phyloP scores from a whole-genome alignment of 1,139 yeast species.

The Yamadazyma membranifaciens region DNA sequence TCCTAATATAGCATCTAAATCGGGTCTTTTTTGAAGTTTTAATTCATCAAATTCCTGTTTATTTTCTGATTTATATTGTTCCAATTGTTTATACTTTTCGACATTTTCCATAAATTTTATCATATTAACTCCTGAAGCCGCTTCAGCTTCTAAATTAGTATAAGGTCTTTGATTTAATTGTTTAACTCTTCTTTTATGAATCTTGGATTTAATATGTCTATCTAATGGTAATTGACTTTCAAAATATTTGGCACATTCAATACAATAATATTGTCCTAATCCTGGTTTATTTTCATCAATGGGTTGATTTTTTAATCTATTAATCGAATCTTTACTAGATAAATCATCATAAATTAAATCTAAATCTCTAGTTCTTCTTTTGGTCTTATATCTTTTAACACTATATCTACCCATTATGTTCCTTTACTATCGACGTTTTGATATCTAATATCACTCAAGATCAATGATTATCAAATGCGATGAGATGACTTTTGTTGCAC shows the following conservation, averaged over 20 bases:
- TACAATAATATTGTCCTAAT: constrained; percentile 89
- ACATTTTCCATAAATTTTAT: constrained; percentile 62
- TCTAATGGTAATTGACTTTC: constrained; percentile 75
- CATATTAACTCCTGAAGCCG: constrained; percentile 81
- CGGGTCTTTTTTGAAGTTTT: constrained; percentile 38
- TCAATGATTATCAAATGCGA: background rate
- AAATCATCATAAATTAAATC: constrained; percentile 82
- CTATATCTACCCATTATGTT: constrained; percentile 83
- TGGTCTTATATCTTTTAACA: constrained; percentile 70
- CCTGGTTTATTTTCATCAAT: constrained; percentile 91
- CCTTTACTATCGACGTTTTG: background rate
- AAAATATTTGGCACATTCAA: constrained; percentile 90
- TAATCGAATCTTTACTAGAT: constrained; percentile 59
- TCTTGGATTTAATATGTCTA: constrained; percentile 70
- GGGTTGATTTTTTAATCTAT: constrained; percentile 71
- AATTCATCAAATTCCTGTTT: constrained; percentile 36
- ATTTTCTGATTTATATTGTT: constrained; percentile 37
- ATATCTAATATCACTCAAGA: no score
- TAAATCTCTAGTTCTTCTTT: constrained; percentile 80
- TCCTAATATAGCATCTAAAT: constrained; percentile 42
- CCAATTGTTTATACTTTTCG: constrained; percentile 49
- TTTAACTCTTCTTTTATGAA: constrained; percentile 83
- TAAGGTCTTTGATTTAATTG: constrained; percentile 77
- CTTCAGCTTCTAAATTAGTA: constrained; percentile 83
- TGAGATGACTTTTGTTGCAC: background rate